Evolutionary conservation across 2,329 filamentous ascomycete species (phyloP).

Genomic region (Dothiorella sarmentorum): DNA sequence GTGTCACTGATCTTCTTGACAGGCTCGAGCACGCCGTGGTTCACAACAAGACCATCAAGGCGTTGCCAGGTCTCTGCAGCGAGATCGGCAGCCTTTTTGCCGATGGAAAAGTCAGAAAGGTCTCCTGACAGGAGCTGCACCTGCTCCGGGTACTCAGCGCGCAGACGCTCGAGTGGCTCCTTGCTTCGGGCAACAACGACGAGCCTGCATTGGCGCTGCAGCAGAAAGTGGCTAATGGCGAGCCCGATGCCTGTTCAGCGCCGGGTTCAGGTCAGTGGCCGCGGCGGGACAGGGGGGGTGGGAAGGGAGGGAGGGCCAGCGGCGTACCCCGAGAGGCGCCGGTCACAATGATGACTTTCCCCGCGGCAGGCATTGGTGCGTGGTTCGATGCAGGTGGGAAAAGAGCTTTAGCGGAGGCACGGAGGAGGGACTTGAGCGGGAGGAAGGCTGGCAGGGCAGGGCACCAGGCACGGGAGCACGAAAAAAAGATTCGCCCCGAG

Average conservation of each 20-base stretch:
- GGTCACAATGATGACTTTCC: slow-evolving; percentile 56
- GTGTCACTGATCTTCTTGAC: slow-evolving; percentile 67
- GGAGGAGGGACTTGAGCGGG: too few relatives aligned
- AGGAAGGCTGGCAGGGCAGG: slow-evolving; percentile 51
- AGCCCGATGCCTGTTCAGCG: slow-evolving; percentile 56
- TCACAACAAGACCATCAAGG: slow-evolving; percentile 80
- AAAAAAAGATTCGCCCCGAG: slow-evolving; percentile 1
- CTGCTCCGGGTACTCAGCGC: slow-evolving; percentile 48
- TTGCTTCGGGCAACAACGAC: slow-evolving; percentile 57
- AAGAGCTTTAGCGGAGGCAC: slow-evolving; percentile 38
- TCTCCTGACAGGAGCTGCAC: slow-evolving; percentile 59
- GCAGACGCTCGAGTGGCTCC: slow-evolving; percentile 50
- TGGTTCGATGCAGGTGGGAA: slow-evolving; percentile 25
- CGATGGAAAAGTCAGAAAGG: slow-evolving; percentile 51
- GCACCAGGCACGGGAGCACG: slow-evolving; percentile 25
- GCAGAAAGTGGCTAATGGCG: slow-evolving; percentile 58
- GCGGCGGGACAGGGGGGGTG: neutral
- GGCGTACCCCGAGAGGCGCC: slow-evolving; percentile 59
- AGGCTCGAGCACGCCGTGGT: slow-evolving; percentile 79
- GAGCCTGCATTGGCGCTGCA: slow-evolving; percentile 53
- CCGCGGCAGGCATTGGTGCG: slow-evolving; percentile 58
- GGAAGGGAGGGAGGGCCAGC: neutral
- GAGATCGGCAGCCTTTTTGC: slow-evolving; percentile 60
- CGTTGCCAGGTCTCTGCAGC: slow-evolving; percentile 66
- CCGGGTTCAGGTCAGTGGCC: slow-evolving; percentile 1